These are phyloP conservation scores for Bacidia gigantensis DNA, from an alignment of 495 filamentous ascomycete genomes.

Conservation along the genomic window DNA sequence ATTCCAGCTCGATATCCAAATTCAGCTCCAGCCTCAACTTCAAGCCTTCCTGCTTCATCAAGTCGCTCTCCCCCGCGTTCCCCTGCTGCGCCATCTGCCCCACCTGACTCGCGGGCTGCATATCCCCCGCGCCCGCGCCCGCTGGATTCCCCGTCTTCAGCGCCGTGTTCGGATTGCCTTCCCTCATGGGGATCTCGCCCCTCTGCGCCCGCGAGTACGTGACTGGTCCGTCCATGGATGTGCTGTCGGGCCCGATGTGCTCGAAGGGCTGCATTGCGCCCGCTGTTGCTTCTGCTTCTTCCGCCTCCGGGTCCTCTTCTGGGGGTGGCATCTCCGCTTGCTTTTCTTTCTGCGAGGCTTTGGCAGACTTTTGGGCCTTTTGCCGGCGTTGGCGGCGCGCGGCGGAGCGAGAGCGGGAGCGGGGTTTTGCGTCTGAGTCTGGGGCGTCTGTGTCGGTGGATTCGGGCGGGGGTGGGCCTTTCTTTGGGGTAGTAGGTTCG, in stretches of 20 bases:
- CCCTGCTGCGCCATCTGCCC: constrained; percentile 21
- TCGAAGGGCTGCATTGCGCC: constrained; percentile 35
- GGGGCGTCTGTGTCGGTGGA: neutral
- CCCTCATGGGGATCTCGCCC: constrained; percentile 32
- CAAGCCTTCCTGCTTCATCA: constrained; percentile 13
- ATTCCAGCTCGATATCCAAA: constrained; percentile 77
- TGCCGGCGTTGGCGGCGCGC: constrained; percentile 20
- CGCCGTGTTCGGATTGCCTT: constrained; percentile 27
- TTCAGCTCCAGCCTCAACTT: constrained; percentile 64
- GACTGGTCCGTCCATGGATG: constrained; percentile 35
- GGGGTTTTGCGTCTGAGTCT: constrained; percentile 13
- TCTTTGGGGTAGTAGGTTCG: constrained; percentile 1
- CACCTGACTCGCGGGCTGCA: constrained; percentile 27
- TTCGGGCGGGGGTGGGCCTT: constrained; percentile 1
- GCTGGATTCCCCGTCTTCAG: constrained; percentile 14
- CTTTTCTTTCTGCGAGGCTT: constrained; percentile 3
- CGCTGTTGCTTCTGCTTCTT: constrained; percentile 12
- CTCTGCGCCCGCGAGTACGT: constrained; percentile 30
- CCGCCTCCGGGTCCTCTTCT: constrained; percentile 7
- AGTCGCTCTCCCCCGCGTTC: constrained; percentile 4
- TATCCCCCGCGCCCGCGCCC: constrained; percentile 25
- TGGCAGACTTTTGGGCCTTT: constrained; percentile 13
- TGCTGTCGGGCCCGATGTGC: constrained; percentile 32
- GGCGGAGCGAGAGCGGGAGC: constrained; percentile 18
- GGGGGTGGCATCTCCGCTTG: constrained; percentile 2